Evolutionary conservation across 352 stramenopile genomes (phyloP), one percentile per base, ranked within the genome.

Genomic region (Globisporangium cylindrosporum): DNA sequence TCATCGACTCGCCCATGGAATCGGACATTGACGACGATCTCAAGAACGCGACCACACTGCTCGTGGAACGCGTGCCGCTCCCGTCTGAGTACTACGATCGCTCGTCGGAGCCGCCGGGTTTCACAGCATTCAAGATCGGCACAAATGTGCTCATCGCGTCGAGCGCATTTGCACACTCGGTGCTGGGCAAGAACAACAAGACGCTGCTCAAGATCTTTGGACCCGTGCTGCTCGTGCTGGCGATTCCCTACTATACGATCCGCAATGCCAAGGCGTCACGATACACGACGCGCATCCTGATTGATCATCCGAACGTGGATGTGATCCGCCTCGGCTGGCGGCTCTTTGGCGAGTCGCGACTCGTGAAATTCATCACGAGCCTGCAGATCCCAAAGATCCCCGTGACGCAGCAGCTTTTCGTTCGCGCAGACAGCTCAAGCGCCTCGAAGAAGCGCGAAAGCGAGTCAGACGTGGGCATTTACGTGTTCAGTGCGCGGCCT

Each of bases 11-110:
- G 60, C 88, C 88, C 1, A 92, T 93, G 73, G 86, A 94, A 60
- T 80, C 86, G 46, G 88, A 95, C 67, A 96, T 96, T 69, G 88
- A 96, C 59, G 88, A 96, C 67, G 83, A 96, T 68, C 64, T 94
- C 38, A 96, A 96, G 70, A 93, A 92, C 57, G 88, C 88, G 29
- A 94, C 86, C 54, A 79, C 81, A 20, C 64, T 96, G 57, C 73
- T 96, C 22, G 75, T 96, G 10, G 86, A 96, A 59, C 76, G 85
- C 22, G 88, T 96, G 63, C 88, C 88, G 10, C 74, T 96, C 1
- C 88, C 88, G 48, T 74, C 82, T 54, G 88, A 96, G 73, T 94
- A 90, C 72, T 91, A 96, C 56, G 86, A 96, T 63, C 80, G 82
- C 15, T 96, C 88, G 24, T 92, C 82, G 9, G 88, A 96, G 68